phyloP scores from a whole-genome alignment of 352 stramenopile species.

The Blastocystis sp. region DNA sequence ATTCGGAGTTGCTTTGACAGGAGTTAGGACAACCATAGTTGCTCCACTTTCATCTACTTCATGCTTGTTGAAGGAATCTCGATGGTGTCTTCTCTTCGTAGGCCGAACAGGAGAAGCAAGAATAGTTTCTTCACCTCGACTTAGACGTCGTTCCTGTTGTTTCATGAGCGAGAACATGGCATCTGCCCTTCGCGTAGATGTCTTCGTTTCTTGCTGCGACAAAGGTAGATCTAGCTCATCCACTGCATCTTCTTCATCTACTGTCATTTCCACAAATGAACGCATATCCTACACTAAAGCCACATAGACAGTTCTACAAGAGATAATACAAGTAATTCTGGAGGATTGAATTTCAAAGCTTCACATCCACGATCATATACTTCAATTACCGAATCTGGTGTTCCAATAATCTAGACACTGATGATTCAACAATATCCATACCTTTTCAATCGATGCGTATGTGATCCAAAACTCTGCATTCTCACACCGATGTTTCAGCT shows the following conservation, averaged over 20 bases:
- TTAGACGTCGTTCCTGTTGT: background rate
- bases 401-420: background rate
- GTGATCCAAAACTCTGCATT: slow-evolving; percentile 36
- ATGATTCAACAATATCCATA: background rate
- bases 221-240: background rate
- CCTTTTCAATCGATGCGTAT: background rate
- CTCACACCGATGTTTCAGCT: slow-evolving; percentile 17
- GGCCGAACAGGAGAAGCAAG: background rate
- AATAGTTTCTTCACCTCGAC: background rate
- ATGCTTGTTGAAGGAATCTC: background rate
- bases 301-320: background rate
- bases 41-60: background rate
- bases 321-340: background rate
- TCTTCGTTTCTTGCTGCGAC: background rate
- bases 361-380: slow-evolving; percentile 12
- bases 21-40: background rate
- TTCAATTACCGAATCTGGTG: background rate
- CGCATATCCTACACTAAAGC: background rate
- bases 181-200: background rate
- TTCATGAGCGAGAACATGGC: background rate
- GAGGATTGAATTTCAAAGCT: background rate
- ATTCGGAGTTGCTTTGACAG: background rate
- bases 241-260: slow-evolving; percentile 16
- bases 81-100: background rate
- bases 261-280: background rate